A percentile compares a stretch with the other conserved stretches of the same genome.
Conservation (phyloP, 2,329 filamentous ascomycete species). For the Pseudovirgaria hyperparasitica region DNA sequence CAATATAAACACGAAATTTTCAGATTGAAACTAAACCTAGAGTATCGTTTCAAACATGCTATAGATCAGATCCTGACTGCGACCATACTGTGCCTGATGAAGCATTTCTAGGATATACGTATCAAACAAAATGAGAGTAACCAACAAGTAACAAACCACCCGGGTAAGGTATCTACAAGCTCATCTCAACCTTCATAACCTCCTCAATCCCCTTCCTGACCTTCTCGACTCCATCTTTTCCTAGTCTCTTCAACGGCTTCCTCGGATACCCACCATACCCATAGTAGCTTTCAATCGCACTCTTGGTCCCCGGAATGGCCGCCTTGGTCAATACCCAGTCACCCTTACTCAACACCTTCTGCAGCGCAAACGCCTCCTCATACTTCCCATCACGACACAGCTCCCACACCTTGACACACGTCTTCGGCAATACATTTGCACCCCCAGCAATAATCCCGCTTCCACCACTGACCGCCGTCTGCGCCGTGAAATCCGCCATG, state of each 20-base stretch:
- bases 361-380: conserved; percentile 61
- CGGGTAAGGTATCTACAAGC: no score
- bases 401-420: conserved; percentile 67
- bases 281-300: conserved; percentile 65
- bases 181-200: conserved; percentile 51
- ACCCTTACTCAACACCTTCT: conserved; percentile 63
- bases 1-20: no score
- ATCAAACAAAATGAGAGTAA: no score
- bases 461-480: conserved; percentile 67
- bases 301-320: conserved; percentile 77
- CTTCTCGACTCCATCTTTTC: conserved; percentile 38
- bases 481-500: conserved; percentile 76
- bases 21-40: no score
- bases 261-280: conserved; percentile 72
- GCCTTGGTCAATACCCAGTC: conserved; percentile 78
- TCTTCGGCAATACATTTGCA: conserved; percentile 75
- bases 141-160: no score
- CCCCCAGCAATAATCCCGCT: conserved; percentile 76
- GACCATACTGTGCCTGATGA: no score
- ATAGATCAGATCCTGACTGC: no score
- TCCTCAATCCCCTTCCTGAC: conserved; percentile 36
- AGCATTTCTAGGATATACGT: no score
- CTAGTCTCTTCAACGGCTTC: conserved; percentile 55
- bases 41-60: no score
- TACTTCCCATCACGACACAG: conserved; percentile 60